These are phyloP conservation scores for Primulina huaijiensis DNA, from an alignment of 257 asterid species.

Conservation along the genomic window DNA sequence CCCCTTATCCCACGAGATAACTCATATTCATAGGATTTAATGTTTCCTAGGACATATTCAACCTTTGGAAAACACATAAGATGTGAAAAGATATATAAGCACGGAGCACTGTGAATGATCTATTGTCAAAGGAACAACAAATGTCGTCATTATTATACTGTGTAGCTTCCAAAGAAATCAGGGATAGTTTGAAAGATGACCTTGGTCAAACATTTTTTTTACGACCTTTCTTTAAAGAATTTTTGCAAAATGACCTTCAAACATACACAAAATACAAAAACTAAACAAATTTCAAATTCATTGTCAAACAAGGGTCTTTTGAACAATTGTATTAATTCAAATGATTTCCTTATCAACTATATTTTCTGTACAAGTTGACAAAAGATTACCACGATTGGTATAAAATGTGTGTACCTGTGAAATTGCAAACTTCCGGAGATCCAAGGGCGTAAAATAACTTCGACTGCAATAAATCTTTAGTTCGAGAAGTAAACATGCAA, in stretches of 20 bases:
- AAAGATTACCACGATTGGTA: not conserved
- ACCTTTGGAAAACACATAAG: conserved; percentile 36
- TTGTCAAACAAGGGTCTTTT: too few relatives aligned
- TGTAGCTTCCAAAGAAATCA: not conserved
- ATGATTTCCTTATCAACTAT: not conserved
- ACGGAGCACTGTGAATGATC: not conserved
- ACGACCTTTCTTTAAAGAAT: too few relatives aligned
- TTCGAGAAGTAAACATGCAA: conserved; percentile 71
- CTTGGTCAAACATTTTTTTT: too few relatives aligned
- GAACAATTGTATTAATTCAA: too few relatives aligned
- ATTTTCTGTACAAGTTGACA: not conserved
- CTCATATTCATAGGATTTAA: conserved; percentile 79
- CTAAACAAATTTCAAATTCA: too few relatives aligned
- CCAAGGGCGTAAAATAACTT: conserved; percentile 37
- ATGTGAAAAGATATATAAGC: not conserved
- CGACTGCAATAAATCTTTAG: conserved; percentile 57
- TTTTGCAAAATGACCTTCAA: too few relatives aligned
- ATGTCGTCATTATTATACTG: not conserved
- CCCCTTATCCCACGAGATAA: conserved; percentile 80
- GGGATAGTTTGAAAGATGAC: too few relatives aligned
- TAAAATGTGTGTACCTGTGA: conserved; percentile 53
- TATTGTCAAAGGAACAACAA: not conserved
- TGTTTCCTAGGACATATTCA: conserved; percentile 69
- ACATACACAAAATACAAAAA: too few relatives aligned
- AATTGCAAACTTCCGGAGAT: conserved; percentile 65